Conservation (phyloP, 495 filamentous ascomycete genomes). For the Penicillium argentinense region DNA sequence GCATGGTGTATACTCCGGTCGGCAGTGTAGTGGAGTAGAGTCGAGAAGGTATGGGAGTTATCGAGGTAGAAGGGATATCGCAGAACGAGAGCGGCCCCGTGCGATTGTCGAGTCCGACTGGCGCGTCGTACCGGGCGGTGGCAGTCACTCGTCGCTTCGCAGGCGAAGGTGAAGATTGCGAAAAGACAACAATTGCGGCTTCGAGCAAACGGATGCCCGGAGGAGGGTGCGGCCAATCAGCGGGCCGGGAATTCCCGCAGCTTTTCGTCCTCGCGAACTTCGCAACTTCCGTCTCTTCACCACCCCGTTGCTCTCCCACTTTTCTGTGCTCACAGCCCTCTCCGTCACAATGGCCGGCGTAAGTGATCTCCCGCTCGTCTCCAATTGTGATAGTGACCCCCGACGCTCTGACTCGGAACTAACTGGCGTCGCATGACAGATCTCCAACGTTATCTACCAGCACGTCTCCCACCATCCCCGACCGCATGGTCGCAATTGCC, state of each 20-base stretch:
- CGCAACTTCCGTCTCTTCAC: slow-evolving; percentile 20
- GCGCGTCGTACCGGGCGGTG: too few relatives aligned
- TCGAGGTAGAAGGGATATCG: background rate
- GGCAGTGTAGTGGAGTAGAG: background rate
- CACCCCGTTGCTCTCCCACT: slow-evolving; percentile 10
- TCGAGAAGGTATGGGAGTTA: too few relatives aligned
- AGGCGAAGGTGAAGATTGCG: background rate
- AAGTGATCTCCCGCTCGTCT: slow-evolving; percentile 15
- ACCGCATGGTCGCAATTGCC: slow-evolving; percentile 15
- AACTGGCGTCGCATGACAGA: slow-evolving; percentile 40
- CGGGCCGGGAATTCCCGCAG: slow-evolving; percentile 45
- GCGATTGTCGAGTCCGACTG: too few relatives aligned
- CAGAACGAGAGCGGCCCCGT: background rate
- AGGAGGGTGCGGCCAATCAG: slow-evolving; percentile 41
- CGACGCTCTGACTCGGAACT: slow-evolving; percentile 21
- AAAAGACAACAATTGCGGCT: slow-evolving; percentile 3
- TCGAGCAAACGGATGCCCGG: slow-evolving; percentile 25
- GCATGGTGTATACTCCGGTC: slow-evolving; percentile 24
- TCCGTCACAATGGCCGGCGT: slow-evolving; percentile 55
- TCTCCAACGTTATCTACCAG: slow-evolving; percentile 74
- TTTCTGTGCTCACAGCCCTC: too few relatives aligned
- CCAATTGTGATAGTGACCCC: background rate
- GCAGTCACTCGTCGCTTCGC: too few relatives aligned
- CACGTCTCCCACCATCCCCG: slow-evolving; percentile 52
- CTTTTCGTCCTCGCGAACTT: slow-evolving; percentile 38